A percentile compares a stretch with the other conserved stretches of the same genome.
Evolutionary conservation across 352 stramenopile species (phyloP).

Genomic region (Phytophthora constricta): DNA sequence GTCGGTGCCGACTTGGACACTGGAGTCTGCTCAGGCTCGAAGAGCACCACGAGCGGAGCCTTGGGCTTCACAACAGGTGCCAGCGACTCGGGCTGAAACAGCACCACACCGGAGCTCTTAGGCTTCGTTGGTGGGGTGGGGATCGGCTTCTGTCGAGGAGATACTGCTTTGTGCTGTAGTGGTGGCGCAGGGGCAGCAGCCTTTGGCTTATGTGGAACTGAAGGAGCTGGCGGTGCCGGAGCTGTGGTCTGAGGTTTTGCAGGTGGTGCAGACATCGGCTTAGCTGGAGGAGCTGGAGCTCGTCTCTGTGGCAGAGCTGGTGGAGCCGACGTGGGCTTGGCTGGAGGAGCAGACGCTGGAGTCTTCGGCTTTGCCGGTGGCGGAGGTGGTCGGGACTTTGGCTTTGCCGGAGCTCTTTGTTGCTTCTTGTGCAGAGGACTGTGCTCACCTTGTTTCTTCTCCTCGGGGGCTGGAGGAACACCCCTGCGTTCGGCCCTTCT

Average conservation of each 20-base stretch:
- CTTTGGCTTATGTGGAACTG: background rate
- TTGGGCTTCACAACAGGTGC: conserved; percentile 37
- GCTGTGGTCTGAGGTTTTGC: background rate
- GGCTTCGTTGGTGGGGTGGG: conserved; percentile 13
- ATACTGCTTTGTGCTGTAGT: conserved; percentile 17
- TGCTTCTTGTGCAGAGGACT: conserved; percentile 26
- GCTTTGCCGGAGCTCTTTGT: conserved; percentile 11
- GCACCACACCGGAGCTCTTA: conserved; percentile 36
- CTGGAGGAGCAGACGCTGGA: conserved; percentile 8
- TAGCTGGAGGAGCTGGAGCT: background rate
- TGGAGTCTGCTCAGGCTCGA: conserved; percentile 32
- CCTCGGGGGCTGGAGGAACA: conserved; percentile 17
- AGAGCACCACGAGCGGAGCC: conserved; percentile 36
- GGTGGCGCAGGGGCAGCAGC: background rate
- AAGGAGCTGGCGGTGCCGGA: background rate
- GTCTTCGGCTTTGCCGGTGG: conserved; percentile 18
- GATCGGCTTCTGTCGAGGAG: conserved; percentile 18
- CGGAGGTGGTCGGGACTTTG: conserved; percentile 13
- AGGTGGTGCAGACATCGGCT: background rate
- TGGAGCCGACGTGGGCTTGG: conserved; percentile 3
- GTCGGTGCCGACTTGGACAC: conserved; percentile 9
- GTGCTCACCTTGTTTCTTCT: conserved; percentile 8
- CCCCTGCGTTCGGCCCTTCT: conserved; percentile 30
- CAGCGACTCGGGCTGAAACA: conserved; percentile 40
- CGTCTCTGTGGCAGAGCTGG: conserved; percentile 12